Conservation (phyloP, 2,329 filamentous ascomycete species). For the Mycosphaerelloides madeirae region DNA sequence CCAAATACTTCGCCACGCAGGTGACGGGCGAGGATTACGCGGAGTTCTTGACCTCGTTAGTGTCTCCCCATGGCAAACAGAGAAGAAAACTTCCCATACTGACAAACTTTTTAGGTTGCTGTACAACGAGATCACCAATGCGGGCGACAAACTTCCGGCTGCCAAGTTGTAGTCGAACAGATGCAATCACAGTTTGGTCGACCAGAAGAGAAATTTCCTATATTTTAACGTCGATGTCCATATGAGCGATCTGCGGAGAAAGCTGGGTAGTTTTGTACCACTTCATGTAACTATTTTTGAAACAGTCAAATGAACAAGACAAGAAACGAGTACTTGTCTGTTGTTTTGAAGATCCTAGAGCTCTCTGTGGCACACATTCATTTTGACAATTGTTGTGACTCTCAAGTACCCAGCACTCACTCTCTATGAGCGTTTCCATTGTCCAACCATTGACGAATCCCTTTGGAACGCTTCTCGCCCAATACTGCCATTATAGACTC, state of each 20-base stretch:
- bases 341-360: no score
- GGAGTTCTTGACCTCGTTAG: conserved; percentile 85
- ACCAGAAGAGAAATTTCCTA: background rate
- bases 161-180: conserved; percentile 36
- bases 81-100: conserved; percentile 19
- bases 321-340: no score
- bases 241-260: no score
- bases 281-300: background rate
- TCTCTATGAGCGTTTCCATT: no score
- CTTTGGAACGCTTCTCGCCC: no score
- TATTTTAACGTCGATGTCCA: no score
- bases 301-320: no score
- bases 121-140: conserved; percentile 80
- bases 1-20: conserved; percentile 87
- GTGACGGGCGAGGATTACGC: conserved; percentile 97
- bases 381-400: no score
- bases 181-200: background rate
- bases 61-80: conserved; percentile 16
- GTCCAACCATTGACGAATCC: no score
- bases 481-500: no score
- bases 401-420: no score
- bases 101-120: conserved; percentile 58
- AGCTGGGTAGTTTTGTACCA: background rate
- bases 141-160: conserved; percentile 58
- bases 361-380: no score